These are phyloP conservation scores for Neodidymelliopsis sp. DNA, from an alignment of 2,329 filamentous ascomycete genomes.

Conservation along the genomic window DNA sequence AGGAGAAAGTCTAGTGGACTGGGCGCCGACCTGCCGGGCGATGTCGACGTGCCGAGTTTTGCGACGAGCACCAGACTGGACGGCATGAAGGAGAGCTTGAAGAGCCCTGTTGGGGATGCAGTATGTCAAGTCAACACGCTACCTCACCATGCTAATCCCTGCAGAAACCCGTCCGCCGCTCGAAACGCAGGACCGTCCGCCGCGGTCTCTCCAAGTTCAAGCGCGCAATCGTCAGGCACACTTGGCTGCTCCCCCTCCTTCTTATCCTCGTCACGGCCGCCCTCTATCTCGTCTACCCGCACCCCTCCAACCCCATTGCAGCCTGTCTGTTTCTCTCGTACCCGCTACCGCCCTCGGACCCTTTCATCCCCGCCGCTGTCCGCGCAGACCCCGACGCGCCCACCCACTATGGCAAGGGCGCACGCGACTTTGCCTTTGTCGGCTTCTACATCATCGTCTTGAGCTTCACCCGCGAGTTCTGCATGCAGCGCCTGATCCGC, in stretches of 20 bases:
- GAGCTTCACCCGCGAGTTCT: constrained; percentile 91
- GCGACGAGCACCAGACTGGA: constrained; percentile 51
- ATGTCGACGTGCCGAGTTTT: constrained; percentile 59
- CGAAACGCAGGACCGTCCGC: constrained; percentile 57
- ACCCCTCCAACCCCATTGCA: constrained; percentile 78
- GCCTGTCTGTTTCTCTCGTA: constrained; percentile 92
- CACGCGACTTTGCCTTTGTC: constrained; percentile 85
- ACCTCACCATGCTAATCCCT: too few species aligned
- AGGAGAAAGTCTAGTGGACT: constrained; percentile 58
- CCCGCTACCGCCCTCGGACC: constrained; percentile 64
- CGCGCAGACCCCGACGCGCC: constrained; percentile 51
- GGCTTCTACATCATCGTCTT: constrained; percentile 88
- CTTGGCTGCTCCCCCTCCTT: constrained; percentile 73
- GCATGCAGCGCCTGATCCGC: constrained; percentile 89
- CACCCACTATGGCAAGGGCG: constrained; percentile 86
- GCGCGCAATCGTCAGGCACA: constrained; percentile 59
- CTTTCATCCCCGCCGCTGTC: constrained; percentile 29
- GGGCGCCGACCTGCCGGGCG: constrained; percentile 61
- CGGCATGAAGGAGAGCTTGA: constrained; percentile 1
- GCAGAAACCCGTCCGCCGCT: constrained; percentile 46
- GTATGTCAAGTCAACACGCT: too few species aligned
- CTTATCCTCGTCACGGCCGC: constrained; percentile 69
- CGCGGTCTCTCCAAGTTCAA: constrained; percentile 55
- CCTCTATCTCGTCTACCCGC: constrained; percentile 78
- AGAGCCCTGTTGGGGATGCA: constrained; percentile 20